Evolutionary conservation across 129 eudicot genomes (phyloP).

Genomic region (Heracleum sosnowskyi): DNA sequence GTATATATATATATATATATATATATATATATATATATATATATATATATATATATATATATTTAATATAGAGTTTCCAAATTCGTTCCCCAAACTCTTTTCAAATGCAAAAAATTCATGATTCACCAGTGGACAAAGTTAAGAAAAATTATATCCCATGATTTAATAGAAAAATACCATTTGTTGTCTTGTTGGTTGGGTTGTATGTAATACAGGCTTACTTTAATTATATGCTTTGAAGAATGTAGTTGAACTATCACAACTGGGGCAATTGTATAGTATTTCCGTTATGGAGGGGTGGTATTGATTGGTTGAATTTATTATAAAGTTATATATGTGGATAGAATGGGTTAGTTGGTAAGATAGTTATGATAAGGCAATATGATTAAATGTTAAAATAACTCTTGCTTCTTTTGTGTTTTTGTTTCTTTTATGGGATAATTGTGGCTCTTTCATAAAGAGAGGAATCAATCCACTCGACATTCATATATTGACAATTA

Average conservation of each 20-base stretch:
- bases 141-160: too few relatives aligned
- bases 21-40: too few relatives aligned
- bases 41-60: too few relatives aligned
- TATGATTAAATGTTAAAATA: constrained; percentile 19
- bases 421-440: neutral
- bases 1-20: too few relatives aligned
- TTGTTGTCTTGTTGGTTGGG: neutral
- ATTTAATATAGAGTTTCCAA: too few relatives aligned
- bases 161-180: neutral
- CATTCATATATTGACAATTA: neutral
- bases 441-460: constrained; percentile 1
- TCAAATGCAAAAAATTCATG: too few relatives aligned
- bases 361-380: constrained; percentile 5
- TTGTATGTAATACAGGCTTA: neutral
- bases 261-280: neutral
- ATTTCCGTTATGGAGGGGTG: neutral
- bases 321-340: constrained; percentile 7
- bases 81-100: too few relatives aligned
- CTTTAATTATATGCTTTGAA: neutral
- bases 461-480: constrained; percentile 14
- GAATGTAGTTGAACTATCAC: constrained; percentile 5
- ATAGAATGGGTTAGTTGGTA: constrained; percentile 12
- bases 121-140: too few relatives aligned
- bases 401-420: constrained; percentile 7
- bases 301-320: neutral